Evolutionary conservation across 306 rosid species (phyloP).

Genomic region (Notholithocarpus densiflorus): DNA sequence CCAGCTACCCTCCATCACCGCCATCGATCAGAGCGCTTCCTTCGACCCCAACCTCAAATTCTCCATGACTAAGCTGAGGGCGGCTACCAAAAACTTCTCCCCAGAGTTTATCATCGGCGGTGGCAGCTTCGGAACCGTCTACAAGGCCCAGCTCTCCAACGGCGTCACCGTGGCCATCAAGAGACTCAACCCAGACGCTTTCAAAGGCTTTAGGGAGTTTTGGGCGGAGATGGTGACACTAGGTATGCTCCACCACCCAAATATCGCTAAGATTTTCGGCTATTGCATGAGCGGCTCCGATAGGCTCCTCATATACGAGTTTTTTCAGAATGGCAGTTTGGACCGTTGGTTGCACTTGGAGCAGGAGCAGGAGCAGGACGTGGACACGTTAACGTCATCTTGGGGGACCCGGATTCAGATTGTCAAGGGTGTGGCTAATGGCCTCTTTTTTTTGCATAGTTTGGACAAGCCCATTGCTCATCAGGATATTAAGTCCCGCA

Average conservation of each 20-base stretch:
- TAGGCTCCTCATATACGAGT: no score
- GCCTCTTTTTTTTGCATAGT: no score
- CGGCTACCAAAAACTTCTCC: slow-evolving; percentile 74
- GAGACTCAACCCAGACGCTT: slow-evolving; percentile 76
- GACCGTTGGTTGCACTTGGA: slow-evolving; percentile 66
- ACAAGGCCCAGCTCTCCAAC: slow-evolving; percentile 66
- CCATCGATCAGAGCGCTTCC: slow-evolving; percentile 53
- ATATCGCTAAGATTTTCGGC: no score
- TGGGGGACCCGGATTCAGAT: slow-evolving; percentile 60
- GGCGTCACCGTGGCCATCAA: slow-evolving; percentile 77
- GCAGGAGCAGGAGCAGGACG: slow-evolving; percentile 13
- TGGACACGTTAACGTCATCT: slow-evolving; percentile 26
- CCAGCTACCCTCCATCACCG: slow-evolving; percentile 15
- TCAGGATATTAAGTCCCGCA: no score
- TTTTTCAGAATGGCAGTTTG: slow-evolving; percentile 12
- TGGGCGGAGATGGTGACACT: slow-evolving; percentile 31
- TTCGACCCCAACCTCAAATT: slow-evolving; percentile 58
- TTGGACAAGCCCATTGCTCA: no score
- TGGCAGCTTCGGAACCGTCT: slow-evolving; percentile 89
- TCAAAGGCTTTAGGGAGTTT: slow-evolving; percentile 92
- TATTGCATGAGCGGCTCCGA: no score
- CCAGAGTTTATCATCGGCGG: slow-evolving; percentile 69
- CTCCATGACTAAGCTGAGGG: slow-evolving; percentile 60
- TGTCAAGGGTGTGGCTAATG: neutral
- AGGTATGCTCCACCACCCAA: neutral